Evolutionary conservation across 495 filamentous ascomycete species (phyloP), one percentile per base, ranked within the genome.

Genomic region (Achaetomiella virescens): DNA sequence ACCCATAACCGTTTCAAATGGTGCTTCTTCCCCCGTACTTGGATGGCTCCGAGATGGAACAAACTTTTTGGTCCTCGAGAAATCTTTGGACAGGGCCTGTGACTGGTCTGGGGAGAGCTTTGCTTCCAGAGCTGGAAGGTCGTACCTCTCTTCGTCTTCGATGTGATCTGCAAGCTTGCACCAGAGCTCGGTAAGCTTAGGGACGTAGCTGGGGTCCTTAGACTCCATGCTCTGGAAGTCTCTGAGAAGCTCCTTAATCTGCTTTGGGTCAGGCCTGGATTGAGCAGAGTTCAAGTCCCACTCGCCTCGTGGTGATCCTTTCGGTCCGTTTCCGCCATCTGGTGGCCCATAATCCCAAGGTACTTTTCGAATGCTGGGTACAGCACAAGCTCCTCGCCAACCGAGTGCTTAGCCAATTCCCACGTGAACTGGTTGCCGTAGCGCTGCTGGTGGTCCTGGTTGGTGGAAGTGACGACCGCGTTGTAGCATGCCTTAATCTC

Each of bases 161-260:
- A 53, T 53, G 38, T 53, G 50, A 38, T 58, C 21, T 25, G 49
- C 12, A 25, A 42, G 31, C 17, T 53, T 53, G n/a, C n/a, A 20
- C 50, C 50, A 53, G 36, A 53, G 50, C 14, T 44, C 18, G 21
- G 41, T 33, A 6, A 53, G 22, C 11, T 33, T 35, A 0, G 50
- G 50, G 21, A 53, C 7, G 25, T 53, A 53, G 22, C 44, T 29
- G 14, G 50, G 38, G 21, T 53, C 40, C 5, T 9, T 18, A n/a
- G 50, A 17, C 6, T 14, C 44, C 38, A 53, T 53, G 22, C 10
- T 45, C 21, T 53, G 50, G 22, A 53, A 53, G 0, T 43, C 25
- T 18, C 33, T 44, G 15, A 53, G 50, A 4, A 53, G 37, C 9
- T 33, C n/a, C 27, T 31, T 31, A 31, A 37, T 51, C 48, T 51